Conservation (phyloP, 73 alveolate species). For the Paraurostyla sp. region DNA sequence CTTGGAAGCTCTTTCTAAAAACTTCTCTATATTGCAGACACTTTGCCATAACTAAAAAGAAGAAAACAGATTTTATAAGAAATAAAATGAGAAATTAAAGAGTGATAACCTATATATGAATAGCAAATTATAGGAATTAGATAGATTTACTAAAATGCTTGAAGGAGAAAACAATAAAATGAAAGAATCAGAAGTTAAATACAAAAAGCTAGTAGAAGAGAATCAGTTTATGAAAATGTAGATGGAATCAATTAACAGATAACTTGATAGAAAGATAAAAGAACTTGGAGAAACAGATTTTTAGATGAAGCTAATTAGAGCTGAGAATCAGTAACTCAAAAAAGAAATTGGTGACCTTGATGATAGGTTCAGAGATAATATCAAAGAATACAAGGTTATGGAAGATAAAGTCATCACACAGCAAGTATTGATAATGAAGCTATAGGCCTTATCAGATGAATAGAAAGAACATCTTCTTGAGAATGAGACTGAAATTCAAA, state of each 20-base stretch:
- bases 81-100: slow-evolving; percentile 1
- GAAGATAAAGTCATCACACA: neutral
- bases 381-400: neutral
- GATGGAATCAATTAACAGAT: slow-evolving; percentile 32
- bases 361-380: slow-evolving; percentile 41
- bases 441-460: slow-evolving; percentile 44
- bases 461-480: slow-evolving; percentile 18
- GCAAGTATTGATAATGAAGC: slow-evolving; percentile 10
- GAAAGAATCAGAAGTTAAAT: slow-evolving; percentile 9
- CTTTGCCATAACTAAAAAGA: slow-evolving; percentile 47
- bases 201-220: slow-evolving; percentile 22
- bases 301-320: slow-evolving; percentile 4
- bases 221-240: slow-evolving; percentile 31
- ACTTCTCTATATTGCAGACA: slow-evolving; percentile 2
- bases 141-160: neutral
- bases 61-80: slow-evolving; percentile 36
- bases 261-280: slow-evolving; percentile 40
- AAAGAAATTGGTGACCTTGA: slow-evolving; percentile 47
- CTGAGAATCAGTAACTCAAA: slow-evolving; percentile 37
- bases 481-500: slow-evolving; percentile 27
- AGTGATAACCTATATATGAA: slow-evolving; percentile 3
- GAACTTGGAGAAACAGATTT: slow-evolving; percentile 49
- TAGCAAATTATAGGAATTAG: neutral
- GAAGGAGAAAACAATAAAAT: slow-evolving; percentile 13
- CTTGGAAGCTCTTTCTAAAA: slow-evolving; percentile 27